Evolutionary conservation across 305 asterid species (phyloP), one percentile per base, ranked within the genome.

Genomic region (Fraxinus sp.): DNA sequence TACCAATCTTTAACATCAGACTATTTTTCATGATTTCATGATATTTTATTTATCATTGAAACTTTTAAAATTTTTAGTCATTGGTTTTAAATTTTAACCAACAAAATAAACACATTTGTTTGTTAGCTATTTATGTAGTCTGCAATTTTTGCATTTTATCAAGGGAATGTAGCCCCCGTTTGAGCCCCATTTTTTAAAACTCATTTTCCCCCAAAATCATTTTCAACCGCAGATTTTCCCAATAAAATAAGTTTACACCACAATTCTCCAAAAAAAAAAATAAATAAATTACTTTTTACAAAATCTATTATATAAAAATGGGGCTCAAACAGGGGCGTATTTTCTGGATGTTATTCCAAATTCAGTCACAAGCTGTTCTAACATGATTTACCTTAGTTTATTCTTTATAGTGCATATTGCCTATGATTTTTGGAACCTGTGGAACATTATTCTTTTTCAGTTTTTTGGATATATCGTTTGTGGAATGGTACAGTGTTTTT

Each of bases 401-500:
- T 71, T 71, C 46, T 71, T 33, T 13, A n/a, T 32, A 71, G 26
- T 71, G 36, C 26, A 16, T 14, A 71, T 33, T 16, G 43, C 43
- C 26, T 32, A 71, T 71, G 26, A 16, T 71, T 5, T 13, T 32
- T 71, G 77, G 43, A 71, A 71, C 36, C 74, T 9, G 74, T 20
- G 33, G n/a, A 46, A 49, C 13, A 72, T 77, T 70, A 55, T 7
- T 26, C 74, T 68, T 64, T 36, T 75, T 16, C 20, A 77, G 55
- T 37, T 35, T 76, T 73, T 71, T 30, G 22, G 9, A 7, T 52
- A 9, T 20, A 14, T 8, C 72, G 3, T 20, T 72, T 62, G 26
- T 73, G 55, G 75, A 13, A 78, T 46, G 14, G 14, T 81, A 64
- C 75, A 78, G 59, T 85, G 73, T 80, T 83, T 62, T 28, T 66